phyloP scores from a whole-genome alignment of 2,329 filamentous ascomycete species.

The Corynespora cassiicola region DNA sequence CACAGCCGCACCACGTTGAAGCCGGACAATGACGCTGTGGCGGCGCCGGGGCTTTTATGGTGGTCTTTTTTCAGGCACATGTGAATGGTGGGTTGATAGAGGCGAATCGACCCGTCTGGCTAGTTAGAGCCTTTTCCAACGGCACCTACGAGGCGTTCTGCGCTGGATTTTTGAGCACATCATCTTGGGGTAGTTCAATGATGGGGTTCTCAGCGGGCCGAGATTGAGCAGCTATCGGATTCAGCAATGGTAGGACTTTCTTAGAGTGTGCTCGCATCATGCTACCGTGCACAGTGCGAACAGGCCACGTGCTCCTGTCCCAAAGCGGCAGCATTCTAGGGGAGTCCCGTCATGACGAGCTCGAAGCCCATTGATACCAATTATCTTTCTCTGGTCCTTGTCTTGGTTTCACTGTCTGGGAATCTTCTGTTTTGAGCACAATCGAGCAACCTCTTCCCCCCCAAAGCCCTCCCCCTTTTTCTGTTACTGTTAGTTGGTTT shows the following conservation, averaged over 20 bases:
- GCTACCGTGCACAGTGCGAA: too few relatives aligned
- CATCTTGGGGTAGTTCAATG: constrained; percentile 48
- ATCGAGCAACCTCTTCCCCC: constrained; percentile 2
- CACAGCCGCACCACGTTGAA: constrained; percentile 34
- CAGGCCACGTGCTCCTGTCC: too few relatives aligned
- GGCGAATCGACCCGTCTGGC: constrained; percentile 31
- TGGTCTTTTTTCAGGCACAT: constrained; percentile 30
- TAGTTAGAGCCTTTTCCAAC: constrained; percentile 36
- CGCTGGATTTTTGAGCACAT: constrained; percentile 47
- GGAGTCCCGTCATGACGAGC: too few relatives aligned
- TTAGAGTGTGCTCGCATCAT: constrained; percentile 16
- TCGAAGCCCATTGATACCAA: constrained; percentile 6
- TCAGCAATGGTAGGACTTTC: constrained; percentile 30
- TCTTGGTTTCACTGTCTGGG: constrained; percentile 9
- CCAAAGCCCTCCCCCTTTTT: constrained; percentile 10
- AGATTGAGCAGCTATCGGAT: constrained; percentile 33
- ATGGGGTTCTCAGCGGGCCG: constrained; percentile 37
- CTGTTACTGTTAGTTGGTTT: constrained; percentile 14
- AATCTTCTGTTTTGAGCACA: constrained; percentile 15
- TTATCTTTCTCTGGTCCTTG: constrained; percentile 4
- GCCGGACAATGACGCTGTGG: constrained; percentile 37
- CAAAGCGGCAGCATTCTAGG: too few relatives aligned
- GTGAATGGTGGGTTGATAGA: constrained; percentile 36
- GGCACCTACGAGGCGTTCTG: constrained; percentile 48
- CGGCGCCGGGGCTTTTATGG: constrained; percentile 34